Conservation (phyloP, 345 rosid genomes). For the Firmiana major region DNA sequence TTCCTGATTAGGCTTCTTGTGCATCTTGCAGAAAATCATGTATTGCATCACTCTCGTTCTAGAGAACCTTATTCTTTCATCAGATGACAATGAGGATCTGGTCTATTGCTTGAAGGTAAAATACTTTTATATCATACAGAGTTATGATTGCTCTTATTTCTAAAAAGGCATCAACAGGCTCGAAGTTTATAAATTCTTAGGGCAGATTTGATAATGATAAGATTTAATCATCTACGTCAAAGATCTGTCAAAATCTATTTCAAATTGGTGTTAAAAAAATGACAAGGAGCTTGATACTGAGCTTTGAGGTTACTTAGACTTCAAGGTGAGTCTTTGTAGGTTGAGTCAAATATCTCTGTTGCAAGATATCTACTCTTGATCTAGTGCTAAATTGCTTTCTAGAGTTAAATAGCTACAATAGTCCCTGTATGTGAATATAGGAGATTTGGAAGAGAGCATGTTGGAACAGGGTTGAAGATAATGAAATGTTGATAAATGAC, state of each 20-base stretch:
- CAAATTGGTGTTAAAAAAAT: background rate
- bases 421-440: background rate
- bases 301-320: background rate
- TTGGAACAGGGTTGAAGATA: background rate
- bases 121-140: background rate
- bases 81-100: constrained; percentile 72
- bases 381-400: background rate
- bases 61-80: constrained; percentile 2
- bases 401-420: background rate
- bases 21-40: constrained; percentile 7
- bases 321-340: background rate
- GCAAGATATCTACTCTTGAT: background rate
- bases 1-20: constrained; percentile 17
- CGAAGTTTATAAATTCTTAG: background rate
- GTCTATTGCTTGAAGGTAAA: constrained; percentile 85
- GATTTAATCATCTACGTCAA: background rate
- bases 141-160: constrained; percentile 1
- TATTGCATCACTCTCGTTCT: background rate
- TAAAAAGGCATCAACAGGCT: background rate
- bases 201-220: background rate
- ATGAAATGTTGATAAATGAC: background rate
- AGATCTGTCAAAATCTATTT: constrained; percentile 3
- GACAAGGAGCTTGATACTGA: background rate
- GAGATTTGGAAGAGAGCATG: background rate
- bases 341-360: background rate